Percentiles rank a stretch among this genome's conserved stretches.
Conservation (phyloP, 306 rosid species). For the Cercis canadensis region DNA sequence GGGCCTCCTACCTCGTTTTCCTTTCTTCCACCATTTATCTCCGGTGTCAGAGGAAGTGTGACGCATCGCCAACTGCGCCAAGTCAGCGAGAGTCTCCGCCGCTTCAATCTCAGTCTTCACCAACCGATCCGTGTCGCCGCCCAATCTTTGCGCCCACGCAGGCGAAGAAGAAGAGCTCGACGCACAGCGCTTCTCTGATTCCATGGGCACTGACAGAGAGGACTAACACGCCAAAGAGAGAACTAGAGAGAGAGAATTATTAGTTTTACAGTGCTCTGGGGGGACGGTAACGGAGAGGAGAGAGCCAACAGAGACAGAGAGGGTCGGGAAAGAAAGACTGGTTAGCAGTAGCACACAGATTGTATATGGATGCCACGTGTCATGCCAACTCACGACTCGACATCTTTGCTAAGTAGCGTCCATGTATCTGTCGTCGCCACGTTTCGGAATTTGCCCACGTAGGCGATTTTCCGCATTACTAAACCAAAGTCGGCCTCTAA, state of each 20-base stretch:
- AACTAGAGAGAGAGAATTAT: not conserved
- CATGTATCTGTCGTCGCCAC: slow-evolving; percentile 65
- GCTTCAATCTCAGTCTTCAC: slow-evolving; percentile 83
- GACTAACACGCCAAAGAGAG: not conserved
- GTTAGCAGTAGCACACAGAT: slow-evolving; percentile 36
- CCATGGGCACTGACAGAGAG: too few species aligned
- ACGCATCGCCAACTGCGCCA: slow-evolving; percentile 69
- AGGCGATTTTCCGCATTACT: slow-evolving; percentile 44
- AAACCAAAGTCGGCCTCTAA: slow-evolving; percentile 39
- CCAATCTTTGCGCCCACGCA: slow-evolving; percentile 13
- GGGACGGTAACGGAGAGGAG: not conserved
- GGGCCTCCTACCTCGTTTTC: slow-evolving; percentile 48
- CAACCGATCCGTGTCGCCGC: slow-evolving; percentile 52
- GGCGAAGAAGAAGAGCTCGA: slow-evolving; percentile 39
- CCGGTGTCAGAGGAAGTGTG: slow-evolving; percentile 41
- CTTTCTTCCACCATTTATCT: slow-evolving; percentile 47
- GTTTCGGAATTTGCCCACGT: slow-evolving; percentile 53
- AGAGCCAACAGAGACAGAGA: slow-evolving; percentile 6
- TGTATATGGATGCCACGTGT: slow-evolving; percentile 63
- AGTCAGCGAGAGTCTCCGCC: slow-evolving; percentile 89
- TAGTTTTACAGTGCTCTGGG: slow-evolving; percentile 24
- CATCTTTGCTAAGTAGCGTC: slow-evolving; percentile 42
- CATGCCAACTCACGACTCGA: slow-evolving; percentile 52
- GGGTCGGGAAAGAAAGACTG: not conserved
- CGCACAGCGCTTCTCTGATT: slow-evolving; percentile 34